Evolutionary conservation across 2,329 filamentous ascomycete species (phyloP), one percentile per base, ranked within the genome.

Genomic region (Eurotiales sp.): DNA sequence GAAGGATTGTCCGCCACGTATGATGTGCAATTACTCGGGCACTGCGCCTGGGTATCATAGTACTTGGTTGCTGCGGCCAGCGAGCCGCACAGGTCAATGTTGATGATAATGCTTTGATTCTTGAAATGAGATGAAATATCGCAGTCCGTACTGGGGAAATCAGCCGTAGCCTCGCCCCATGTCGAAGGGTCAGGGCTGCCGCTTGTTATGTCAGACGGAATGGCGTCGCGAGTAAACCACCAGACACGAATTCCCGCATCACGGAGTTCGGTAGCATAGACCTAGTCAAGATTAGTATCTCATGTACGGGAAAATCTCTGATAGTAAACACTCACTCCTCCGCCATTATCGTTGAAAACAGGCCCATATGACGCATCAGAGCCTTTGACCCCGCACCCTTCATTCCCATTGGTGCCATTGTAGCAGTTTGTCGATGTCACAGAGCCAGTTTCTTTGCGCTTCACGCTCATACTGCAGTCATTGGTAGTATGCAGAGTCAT

Each of bases 61-160:
- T 62, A 64, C 46, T 60, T 58, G 4, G 53, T 44, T 34, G 61
- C 55, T 1, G 63, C 76, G 3, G 77, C 78, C 57, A 80, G 72
- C 36, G 77, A 65, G 0, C 84, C 84, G 56, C 84, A 87, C 7
- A 87, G 67, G 62, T 84, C 80, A 55, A 86, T 85, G 59, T 87
- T 85, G 37, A 77, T 77, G 56, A 86, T 76, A 58, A 87, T 86
- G 57, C 80, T 83, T 63, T 84, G 78, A 59, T 86, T 87, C 49
- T 67, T 72, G 64, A 87, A 86, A 60, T 85, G 81, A 3, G 68
- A 71, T 5, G 66, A 64, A 45, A 86, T 80, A 53, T 83, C 70
- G 67, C 84, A 87, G 41, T 78, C 65, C 0, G 83, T 86, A 58
- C 71, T 75, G 12, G 84, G 84, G 63, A 86, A 86, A 54, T 87